phyloP scores from a whole-genome alignment of 805 yeast species.

The Candida quercuum region DNA sequence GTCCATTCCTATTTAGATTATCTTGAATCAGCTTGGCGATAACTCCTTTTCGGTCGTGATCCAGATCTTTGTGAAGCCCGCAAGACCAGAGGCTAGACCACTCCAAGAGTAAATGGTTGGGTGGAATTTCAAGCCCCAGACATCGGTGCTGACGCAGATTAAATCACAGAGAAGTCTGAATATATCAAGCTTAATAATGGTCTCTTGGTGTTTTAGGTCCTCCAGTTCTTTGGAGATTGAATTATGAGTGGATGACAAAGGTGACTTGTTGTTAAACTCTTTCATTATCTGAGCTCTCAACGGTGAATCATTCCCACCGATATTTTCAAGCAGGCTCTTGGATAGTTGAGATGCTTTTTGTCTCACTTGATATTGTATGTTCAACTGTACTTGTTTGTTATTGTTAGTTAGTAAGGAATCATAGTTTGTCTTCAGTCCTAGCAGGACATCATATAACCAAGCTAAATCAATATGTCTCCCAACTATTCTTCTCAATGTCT shows the following conservation, averaged over 20 bases:
- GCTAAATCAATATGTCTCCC: slow-evolving; percentile 57
- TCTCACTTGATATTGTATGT: slow-evolving; percentile 58
- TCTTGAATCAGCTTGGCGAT: slow-evolving; percentile 2
- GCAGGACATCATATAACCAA: slow-evolving; percentile 63
- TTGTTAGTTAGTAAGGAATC: slow-evolving; percentile 35
- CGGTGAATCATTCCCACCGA: slow-evolving; percentile 18
- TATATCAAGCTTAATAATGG: slow-evolving; percentile 34
- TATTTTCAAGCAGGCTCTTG: slow-evolving; percentile 28
- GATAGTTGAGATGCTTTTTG: slow-evolving; percentile 43
- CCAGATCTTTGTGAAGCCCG: slow-evolving; percentile 24
- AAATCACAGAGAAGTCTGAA: slow-evolving; percentile 40
- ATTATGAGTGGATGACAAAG: slow-evolving; percentile 7
- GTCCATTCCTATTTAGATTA: background rate
- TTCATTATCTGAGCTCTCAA: slow-evolving; percentile 25
- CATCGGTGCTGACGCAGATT: slow-evolving; percentile 40
- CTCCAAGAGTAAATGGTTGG: slow-evolving; percentile 16
- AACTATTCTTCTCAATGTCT: slow-evolving; percentile 33
- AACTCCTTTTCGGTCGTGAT: slow-evolving; percentile 15
- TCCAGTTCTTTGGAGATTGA: slow-evolving; percentile 24
- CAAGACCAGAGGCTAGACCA: slow-evolving; percentile 20
- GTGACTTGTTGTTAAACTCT: slow-evolving; percentile 23
- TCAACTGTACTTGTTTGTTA: slow-evolving; percentile 46
- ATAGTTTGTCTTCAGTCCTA: slow-evolving; percentile 50
- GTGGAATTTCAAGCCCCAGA: slow-evolving; percentile 32
- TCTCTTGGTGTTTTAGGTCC: slow-evolving; percentile 30